These are phyloP conservation scores for Lecanicillium sp. DNA, from an alignment of 2,329 filamentous ascomycete genomes.

Conservation along the genomic window DNA sequence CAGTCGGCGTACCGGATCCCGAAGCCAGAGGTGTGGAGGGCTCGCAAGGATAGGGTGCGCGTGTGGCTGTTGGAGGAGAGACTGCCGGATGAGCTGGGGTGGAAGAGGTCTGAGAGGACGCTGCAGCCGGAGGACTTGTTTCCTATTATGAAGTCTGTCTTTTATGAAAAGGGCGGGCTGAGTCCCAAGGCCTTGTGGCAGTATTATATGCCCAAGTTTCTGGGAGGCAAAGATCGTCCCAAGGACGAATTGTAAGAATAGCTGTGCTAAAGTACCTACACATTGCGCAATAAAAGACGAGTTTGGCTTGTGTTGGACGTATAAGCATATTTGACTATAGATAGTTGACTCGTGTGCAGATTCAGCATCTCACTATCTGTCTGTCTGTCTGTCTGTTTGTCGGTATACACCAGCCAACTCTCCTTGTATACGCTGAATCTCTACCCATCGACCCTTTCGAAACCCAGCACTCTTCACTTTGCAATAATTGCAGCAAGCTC, in stretches of 20 bases:
- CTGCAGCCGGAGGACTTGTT: conserved; percentile 1
- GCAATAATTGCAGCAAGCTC: no score
- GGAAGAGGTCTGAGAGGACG: conserved; percentile 9
- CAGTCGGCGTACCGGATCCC: conserved; percentile 9
- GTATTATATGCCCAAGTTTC: not conserved
- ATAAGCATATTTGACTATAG: no score
- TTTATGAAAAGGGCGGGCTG: conserved; percentile 1
- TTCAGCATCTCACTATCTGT: no score
- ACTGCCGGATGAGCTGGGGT: conserved; percentile 10
- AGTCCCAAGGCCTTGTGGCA: not conserved
- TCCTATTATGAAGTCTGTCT: conserved; percentile 5
- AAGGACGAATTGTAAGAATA: not conserved
- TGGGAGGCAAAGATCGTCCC: not conserved
- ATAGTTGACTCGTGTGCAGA: no score
- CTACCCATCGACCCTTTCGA: no score
- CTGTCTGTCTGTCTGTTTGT: no score
- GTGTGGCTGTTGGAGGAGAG: conserved; percentile 11
- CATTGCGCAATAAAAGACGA: no score
- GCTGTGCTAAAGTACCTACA: no score
- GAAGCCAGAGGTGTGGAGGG: not conserved
- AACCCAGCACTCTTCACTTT: no score
- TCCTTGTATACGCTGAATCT: no score
- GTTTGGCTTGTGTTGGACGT: no score
- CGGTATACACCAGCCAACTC: no score
- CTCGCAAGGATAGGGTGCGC: conserved; percentile 8